These are phyloP conservation scores for Penicillium alfredii DNA, from an alignment of 495 filamentous ascomycete genomes.

Conservation along the genomic window DNA sequence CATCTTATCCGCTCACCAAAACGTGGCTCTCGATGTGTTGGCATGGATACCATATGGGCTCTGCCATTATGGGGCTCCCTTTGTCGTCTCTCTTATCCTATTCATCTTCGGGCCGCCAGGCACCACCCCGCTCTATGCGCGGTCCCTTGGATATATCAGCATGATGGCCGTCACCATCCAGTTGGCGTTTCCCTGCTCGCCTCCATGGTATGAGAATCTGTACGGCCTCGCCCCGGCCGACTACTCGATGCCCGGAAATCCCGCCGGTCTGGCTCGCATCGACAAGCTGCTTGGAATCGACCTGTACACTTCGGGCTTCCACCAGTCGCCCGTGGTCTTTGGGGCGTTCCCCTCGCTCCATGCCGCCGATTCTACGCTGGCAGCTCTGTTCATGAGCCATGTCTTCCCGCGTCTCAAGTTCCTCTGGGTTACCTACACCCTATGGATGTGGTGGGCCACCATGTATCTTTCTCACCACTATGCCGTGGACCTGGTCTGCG, in stretches of 20 bases:
- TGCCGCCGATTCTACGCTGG: slow-evolving; percentile 75
- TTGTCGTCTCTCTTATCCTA: slow-evolving; percentile 65
- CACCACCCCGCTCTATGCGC: slow-evolving; percentile 75
- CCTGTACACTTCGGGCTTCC: slow-evolving; percentile 86
- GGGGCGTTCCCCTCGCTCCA: slow-evolving; percentile 92
- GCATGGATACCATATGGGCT: slow-evolving; percentile 93
- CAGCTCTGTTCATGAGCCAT: slow-evolving; percentile 88
- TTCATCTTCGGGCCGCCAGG: slow-evolving; percentile 87
- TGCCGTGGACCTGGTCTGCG: slow-evolving; percentile 84
- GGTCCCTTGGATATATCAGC: slow-evolving; percentile 88
- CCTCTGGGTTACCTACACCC: slow-evolving; percentile 71
- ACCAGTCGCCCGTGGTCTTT: slow-evolving; percentile 83
- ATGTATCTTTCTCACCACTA: slow-evolving; percentile 98
- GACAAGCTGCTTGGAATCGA: slow-evolving; percentile 84
- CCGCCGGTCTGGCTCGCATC: slow-evolving; percentile 82
- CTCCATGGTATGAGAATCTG: slow-evolving; percentile 90
- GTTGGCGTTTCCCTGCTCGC: slow-evolving; percentile 84
- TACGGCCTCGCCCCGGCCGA: slow-evolving; percentile 86
- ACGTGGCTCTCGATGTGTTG: slow-evolving; percentile 72
- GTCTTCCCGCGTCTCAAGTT: slow-evolving; percentile 74
- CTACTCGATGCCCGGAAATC: slow-evolving; percentile 81
- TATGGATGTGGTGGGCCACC: slow-evolving; percentile 98
- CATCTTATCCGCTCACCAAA: slow-evolving; percentile 82
- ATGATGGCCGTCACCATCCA: slow-evolving; percentile 79
- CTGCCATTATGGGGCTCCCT: slow-evolving; percentile 77